Conservation (phyloP, 1,284 basidiomycete species). For the Cutaneotrichosporon curvatum region DNA sequence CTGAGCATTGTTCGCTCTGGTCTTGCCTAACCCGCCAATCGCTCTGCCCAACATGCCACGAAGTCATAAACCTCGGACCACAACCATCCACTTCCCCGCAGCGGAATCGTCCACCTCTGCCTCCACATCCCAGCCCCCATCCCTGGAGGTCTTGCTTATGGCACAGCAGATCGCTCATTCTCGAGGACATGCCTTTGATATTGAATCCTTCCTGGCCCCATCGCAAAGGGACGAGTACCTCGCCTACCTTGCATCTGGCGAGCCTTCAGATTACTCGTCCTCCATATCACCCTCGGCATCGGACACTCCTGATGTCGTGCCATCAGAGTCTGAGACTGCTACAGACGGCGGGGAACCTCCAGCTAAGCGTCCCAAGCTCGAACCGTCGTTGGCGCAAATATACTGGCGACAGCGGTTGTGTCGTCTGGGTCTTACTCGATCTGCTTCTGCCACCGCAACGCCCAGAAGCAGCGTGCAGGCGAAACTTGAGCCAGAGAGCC, state of each 20-base stretch:
- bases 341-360: background rate
- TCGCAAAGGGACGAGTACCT: constrained; percentile 26
- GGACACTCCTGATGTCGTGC: too few relatives aligned
- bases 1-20: background rate
- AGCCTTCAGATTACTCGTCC: background rate
- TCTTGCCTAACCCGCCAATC: background rate
- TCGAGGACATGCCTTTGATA: constrained; percentile 30
- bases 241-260: constrained; percentile 3
- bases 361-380: constrained; percentile 3
- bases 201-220: constrained; percentile 27
- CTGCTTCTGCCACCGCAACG: background rate
- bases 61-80: constrained; percentile 16
- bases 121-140: constrained; percentile 7
- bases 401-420: constrained; percentile 15
- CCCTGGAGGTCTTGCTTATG: constrained; percentile 28
- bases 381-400: constrained; percentile 9
- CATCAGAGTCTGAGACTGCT: background rate
- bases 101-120: background rate
- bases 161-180: constrained; percentile 29
- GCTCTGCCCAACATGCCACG: constrained; percentile 20
- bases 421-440: background rate
- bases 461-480: constrained; percentile 8
- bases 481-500: constrained; percentile 3
- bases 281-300: background rate
- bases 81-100: constrained; percentile 27